Evolutionary conservation across 164 flowering plant species (phyloP).

Genomic region (Nelumbo lutea): DNA sequence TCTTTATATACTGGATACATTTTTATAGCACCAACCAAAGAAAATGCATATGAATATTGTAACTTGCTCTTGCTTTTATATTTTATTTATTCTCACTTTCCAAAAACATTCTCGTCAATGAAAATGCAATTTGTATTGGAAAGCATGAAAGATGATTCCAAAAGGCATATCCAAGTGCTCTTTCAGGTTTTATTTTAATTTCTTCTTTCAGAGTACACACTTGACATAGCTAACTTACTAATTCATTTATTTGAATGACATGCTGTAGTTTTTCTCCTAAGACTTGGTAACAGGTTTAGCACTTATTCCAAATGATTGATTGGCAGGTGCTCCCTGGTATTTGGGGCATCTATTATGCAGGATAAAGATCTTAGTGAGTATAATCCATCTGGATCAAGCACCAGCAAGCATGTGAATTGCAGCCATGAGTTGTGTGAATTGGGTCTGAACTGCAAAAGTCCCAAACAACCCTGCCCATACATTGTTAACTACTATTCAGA

Average conservation of each 20-base stretch:
- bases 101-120: too few species aligned
- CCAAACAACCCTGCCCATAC: slow-evolving; percentile 73
- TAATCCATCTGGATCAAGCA: slow-evolving; percentile 68
- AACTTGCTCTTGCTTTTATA: too few species aligned
- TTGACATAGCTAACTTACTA: neutral
- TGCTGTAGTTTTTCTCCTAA: slow-evolving; percentile 20
- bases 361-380: slow-evolving; percentile 81
- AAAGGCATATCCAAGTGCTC: too few species aligned
- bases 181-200: neutral
- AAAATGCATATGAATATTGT: too few species aligned
- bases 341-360: slow-evolving; percentile 99
- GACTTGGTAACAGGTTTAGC: slow-evolving; percentile 65
- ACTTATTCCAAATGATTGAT: slow-evolving; percentile 97
- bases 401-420: slow-evolving; percentile 70
- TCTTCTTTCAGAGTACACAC: neutral
- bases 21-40: too few species aligned
- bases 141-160: too few species aligned
- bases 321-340: slow-evolving; percentile 98
- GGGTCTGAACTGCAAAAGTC: slow-evolving; percentile 52
- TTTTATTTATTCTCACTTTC: too few species aligned
- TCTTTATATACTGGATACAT: too few species aligned
- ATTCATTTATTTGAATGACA: neutral
- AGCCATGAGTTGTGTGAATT: slow-evolving; percentile 64
- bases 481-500: slow-evolving; percentile 47
- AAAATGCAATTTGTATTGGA: too few species aligned